phyloP scores from a whole-genome alignment of 257 asterid genomes.

The Solanum tarapatanum region DNA sequence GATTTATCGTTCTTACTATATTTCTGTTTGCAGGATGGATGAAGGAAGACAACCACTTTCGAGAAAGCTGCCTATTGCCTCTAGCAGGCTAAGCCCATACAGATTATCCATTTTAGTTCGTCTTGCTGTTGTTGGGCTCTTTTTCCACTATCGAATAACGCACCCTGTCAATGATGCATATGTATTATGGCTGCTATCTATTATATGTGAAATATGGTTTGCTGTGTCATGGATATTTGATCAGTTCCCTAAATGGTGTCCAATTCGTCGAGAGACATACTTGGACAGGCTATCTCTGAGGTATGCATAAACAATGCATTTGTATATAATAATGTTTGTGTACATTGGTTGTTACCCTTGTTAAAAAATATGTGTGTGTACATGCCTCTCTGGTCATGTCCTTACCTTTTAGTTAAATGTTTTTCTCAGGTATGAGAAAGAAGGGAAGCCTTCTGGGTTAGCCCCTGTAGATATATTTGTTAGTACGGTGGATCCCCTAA shows the following conservation, averaged over 20 bases:
- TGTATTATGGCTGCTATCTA: slow-evolving; percentile 88
- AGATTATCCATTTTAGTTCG: slow-evolving; percentile 73
- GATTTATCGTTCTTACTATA: background rate
- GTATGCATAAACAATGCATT: slow-evolving; percentile 14
- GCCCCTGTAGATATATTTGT: slow-evolving; percentile 74
- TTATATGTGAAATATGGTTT: slow-evolving; percentile 94
- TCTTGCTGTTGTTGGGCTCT: slow-evolving; percentile 63
- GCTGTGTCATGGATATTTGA: slow-evolving; percentile 92
- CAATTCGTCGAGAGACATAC: slow-evolving; percentile 83
- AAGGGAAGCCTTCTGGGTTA: slow-evolving; percentile 85
- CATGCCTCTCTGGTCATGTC: background rate
- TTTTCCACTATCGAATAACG: slow-evolving; percentile 78
- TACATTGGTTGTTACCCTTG: background rate
- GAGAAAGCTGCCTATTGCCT: slow-evolving; percentile 70
- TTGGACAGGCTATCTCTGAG: slow-evolving; percentile 79
- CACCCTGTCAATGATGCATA: slow-evolving; percentile 91
- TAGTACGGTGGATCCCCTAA: slow-evolving; percentile 95
- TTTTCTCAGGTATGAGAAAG: slow-evolving; percentile 78
- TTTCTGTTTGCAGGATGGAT: slow-evolving; percentile 57
- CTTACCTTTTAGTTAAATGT: background rate
- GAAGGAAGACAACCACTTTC: slow-evolving; percentile 99
- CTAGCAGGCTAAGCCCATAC: slow-evolving; percentile 92
- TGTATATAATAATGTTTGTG: background rate
- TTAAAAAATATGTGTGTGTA: background rate
- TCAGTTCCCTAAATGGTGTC: slow-evolving; percentile 92